These are phyloP conservation scores for Paramyrothecium sp. DNA, from an alignment of 2,329 filamentous ascomycete genomes.

Conservation along the genomic window DNA sequence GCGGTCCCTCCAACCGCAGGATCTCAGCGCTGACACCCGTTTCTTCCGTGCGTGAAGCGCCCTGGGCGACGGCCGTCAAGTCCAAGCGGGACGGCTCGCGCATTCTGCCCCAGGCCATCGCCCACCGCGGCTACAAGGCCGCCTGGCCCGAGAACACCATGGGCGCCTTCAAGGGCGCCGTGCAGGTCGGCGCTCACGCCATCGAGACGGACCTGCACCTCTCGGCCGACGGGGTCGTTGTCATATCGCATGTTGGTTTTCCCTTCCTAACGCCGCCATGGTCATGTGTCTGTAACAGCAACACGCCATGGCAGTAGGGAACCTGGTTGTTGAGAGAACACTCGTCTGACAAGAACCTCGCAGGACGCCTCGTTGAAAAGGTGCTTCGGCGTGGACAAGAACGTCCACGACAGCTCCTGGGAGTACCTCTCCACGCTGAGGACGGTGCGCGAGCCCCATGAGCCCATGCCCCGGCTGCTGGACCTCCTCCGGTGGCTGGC, in stretches of 20 bases:
- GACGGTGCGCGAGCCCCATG: constrained; percentile 65
- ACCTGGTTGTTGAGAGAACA: neutral
- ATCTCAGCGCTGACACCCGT: neutral
- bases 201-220: constrained; percentile 89
- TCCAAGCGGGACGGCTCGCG: constrained; percentile 21
- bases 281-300: neutral
- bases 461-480: constrained; percentile 69
- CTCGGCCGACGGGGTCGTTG: constrained; percentile 77
- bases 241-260: constrained; percentile 71
- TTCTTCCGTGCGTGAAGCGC: constrained; percentile 11
- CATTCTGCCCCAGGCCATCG: constrained; percentile 67
- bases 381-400: constrained; percentile 74
- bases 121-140: constrained; percentile 77
- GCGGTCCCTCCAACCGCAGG: too few species aligned
- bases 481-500: constrained; percentile 75
- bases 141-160: constrained; percentile 84
- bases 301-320: neutral
- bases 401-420: constrained; percentile 76
- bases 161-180: constrained; percentile 71
- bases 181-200: constrained; percentile 72
- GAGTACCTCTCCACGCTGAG: constrained; percentile 65
- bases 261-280: neutral
- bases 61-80: constrained; percentile 30
- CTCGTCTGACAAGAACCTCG: neutral
- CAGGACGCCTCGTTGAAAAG: constrained; percentile 54